Percentiles rank a stretch among this genome's conserved stretches.
These are phyloP conservation scores for Anethum foeniculum DNA, from an alignment of 140 eudicot species.

Conservation along the genomic window DNA sequence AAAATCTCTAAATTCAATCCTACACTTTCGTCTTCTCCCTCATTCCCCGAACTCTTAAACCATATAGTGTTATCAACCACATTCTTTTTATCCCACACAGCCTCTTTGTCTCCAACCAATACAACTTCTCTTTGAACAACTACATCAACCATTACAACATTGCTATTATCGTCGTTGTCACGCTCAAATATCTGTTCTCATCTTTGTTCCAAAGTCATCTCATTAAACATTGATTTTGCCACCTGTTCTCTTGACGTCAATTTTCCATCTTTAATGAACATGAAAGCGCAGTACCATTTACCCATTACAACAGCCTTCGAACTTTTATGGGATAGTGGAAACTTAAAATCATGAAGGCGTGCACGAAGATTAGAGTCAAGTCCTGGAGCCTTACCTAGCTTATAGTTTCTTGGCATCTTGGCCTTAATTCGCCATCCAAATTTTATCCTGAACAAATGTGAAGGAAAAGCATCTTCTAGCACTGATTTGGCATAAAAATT, in stretches of 20 bases:
- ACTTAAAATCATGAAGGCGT: conserved; percentile 36
- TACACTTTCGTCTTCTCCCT: conserved; percentile 20
- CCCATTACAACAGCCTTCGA: conserved; percentile 45
- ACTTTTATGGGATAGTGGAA: conserved; percentile 19
- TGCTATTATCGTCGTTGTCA: conserved; percentile 16
- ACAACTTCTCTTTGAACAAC: conserved; percentile 32
- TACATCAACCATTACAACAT: conserved; percentile 26
- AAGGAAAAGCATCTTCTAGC: conserved; percentile 51
- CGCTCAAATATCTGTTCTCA: conserved; percentile 50
- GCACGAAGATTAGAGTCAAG: conserved; percentile 42
- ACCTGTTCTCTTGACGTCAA: conserved; percentile 30
- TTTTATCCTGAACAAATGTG: conserved; percentile 40
- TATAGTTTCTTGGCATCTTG: conserved; percentile 38
- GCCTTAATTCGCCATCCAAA: conserved; percentile 41
- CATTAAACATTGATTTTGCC: conserved; percentile 46
- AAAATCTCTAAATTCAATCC: conserved; percentile 50
- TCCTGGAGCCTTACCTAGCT: conserved; percentile 51
- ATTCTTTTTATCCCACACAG: conserved; percentile 39
- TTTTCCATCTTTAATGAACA: conserved; percentile 59
- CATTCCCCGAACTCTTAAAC: conserved; percentile 27
- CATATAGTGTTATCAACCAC: conserved; percentile 34
- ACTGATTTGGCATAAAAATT: conserved; percentile 43
- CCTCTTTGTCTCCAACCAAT: conserved; percentile 42
- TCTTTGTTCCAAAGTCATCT: conserved; percentile 61
- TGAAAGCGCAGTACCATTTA: conserved; percentile 72